Base-by-base conservation (phyloP, 2,329 filamentous ascomycete genomes). In the Pseudogymnoascus pannorum region DNA sequence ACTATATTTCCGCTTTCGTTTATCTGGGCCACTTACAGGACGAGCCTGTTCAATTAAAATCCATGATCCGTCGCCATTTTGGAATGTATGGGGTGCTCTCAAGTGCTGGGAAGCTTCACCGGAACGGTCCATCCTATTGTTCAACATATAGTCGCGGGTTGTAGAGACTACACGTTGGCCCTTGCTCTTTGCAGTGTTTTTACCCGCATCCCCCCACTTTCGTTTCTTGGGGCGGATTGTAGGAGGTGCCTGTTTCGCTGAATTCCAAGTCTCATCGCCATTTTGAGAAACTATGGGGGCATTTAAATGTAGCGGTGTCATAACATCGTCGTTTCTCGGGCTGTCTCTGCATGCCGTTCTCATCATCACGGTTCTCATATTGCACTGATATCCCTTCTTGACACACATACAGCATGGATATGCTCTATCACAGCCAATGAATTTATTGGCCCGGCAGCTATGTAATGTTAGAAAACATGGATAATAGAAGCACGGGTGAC, bases 341-440 rank as follows among this genome's bases (percentile, higher is more conserved):
- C 24, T 62, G 57, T 16, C 59, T 57, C 16, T 62, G 59, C 40
- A 59, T 44, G 20, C 31, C 51, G 58, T 48, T 58, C 29, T 35
- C 42, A 26, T n/a, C 48, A 35, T 44, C 22, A 14, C 3, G 12
- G n/a, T 57, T 44, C 42, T 59, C 31, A 26, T 1, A 38, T 59
- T 58, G 16, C n/a, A 31, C 8, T n/a, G 5, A 31, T 57, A 31
- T 14, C 42, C 38, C 5, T 16, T 51, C 14, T 11, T 42, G 22
- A 18, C 18, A 11, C 58, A 31, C 7, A 18, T 3, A 33, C 4
- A 20, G 35, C 35, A 60, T n/a, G 58, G 58, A 7, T 31, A 51
- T 18, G 58, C 14, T 57, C 35, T 38, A 60, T 48, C 38, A 4
- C 58, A 44, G n/a, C 7, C 5, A 18, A 9, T 3, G 22, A 6